Evolutionary conservation across 2,329 filamentous ascomycete genomes (phyloP), one percentile per base, ranked within the genome.

Genomic region (Cryphonectria naterciae): DNA sequence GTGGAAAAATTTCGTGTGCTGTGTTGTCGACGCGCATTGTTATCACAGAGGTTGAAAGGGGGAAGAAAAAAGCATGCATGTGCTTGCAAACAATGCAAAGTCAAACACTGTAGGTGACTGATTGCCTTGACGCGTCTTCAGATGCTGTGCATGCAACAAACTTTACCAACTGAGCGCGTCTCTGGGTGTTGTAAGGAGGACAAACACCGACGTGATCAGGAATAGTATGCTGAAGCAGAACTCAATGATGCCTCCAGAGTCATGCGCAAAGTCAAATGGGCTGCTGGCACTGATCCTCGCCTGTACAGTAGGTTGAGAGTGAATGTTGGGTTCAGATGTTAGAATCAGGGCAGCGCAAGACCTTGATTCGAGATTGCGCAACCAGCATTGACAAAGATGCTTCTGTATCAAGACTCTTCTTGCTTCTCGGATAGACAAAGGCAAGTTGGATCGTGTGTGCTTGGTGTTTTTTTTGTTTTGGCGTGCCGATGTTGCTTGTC

Each of bases 21-120:
- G 63, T 32, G 63, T 58, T 49, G 28, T 54, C 41, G 32, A 70
- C 37, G 37, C 54, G 66, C 71, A 72, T 72, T 61, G 61, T 71
- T 70, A 37, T 52, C 46, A 58, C 65, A 58, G 17, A 64, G 22
- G 17, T n/a, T 25, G 41, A 54, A 22, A 65, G 58, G 22, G 46
- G 68, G 54, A 46, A 13, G 46, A 67, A 32, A 65, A n/a, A 66
- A 56, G 37, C 28, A 32, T 65, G 43, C 56, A 54, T 64, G 19
- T 19, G 60, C 60, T 60, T 19, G 37, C 60, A 68, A 39, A n/a
- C 15, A n/a, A 35, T n/a, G 8, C 37, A 56, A 41, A 54, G 28
- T 37, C 28, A 17, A 41, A 35, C n/a, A 60, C 43, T 61, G 13
- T n/a, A n/a, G 41, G 8, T 22, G 8, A 61, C 39, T 68, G 54